phyloP scores from a whole-genome alignment of 768 basidiomycete species.

The Pleurotus tuoliensis region DNA sequence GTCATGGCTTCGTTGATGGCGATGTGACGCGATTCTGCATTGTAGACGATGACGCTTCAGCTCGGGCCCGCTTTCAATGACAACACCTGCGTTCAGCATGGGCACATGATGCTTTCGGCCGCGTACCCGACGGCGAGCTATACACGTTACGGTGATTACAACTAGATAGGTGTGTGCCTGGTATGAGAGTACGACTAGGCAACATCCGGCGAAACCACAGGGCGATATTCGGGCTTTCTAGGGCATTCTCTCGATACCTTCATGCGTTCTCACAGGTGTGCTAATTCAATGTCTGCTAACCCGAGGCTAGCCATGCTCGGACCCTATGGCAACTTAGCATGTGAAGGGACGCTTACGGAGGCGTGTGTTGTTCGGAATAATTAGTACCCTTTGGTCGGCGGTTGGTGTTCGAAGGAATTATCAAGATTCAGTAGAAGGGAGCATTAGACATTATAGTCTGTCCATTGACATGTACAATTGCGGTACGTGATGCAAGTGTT shows the following conservation, averaged over 20 bases:
- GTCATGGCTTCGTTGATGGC: too few relatives aligned
- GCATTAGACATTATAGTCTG: neutral
- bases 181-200: neutral
- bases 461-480: neutral
- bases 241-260: neutral
- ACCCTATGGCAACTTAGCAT: conserved; percentile 1
- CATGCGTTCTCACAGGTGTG: conserved; percentile 2
- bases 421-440: conserved; percentile 1
- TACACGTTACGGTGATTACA: neutral
- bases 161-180: neutral
- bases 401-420: neutral
- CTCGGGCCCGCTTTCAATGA: neutral
- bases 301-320: neutral
- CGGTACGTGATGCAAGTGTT: conserved; percentile 3
- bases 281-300: conserved; percentile 1
- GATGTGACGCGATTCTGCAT: too few relatives aligned
- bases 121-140: neutral
- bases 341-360: neutral
- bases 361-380: neutral
- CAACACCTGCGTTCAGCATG: neutral
- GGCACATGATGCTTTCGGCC: neutral
- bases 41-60: too few relatives aligned
- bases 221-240: conserved; percentile 3
- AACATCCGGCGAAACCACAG: neutral
- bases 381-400: conserved; percentile 3